Percentiles rank a stretch among this genome's conserved stretches.
These are phyloP conservation scores for Plasmodium coatneyi DNA, from an alignment of 169 alveolate species.

Conservation along the genomic window DNA sequence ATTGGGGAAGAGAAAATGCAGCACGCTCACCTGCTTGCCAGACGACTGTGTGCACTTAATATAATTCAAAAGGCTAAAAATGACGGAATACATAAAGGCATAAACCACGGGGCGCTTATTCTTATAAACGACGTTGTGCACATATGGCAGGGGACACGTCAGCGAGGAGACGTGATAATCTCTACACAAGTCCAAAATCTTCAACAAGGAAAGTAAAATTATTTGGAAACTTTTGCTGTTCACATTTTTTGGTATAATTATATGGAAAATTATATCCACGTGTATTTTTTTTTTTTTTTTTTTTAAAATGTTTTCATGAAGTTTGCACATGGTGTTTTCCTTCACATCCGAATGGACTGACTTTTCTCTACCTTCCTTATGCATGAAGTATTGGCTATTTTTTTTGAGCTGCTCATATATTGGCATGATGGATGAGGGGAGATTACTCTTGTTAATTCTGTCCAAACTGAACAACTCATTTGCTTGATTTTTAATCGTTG, in stretches of 20 bases:
- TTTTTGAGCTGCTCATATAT: background rate
- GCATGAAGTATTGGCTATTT: background rate
- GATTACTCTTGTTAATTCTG: background rate
- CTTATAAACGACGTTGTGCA: slow-evolving; percentile 56
- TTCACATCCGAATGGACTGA: background rate
- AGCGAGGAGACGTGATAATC: slow-evolving; percentile 12
- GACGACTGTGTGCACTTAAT: slow-evolving; percentile 11
- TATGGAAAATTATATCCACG: slow-evolving; percentile 56
- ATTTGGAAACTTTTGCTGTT: slow-evolving; percentile 56
- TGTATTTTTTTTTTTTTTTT: slow-evolving; percentile 39
- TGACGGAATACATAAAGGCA: slow-evolving; percentile 52
- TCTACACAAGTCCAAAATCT: slow-evolving; percentile 64
- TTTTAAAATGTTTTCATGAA: background rate
- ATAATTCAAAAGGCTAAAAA: slow-evolving; percentile 21
- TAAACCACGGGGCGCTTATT: slow-evolving; percentile 48
- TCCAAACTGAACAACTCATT: background rate
- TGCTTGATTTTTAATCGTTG: background rate
- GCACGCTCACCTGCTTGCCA: slow-evolving; percentile 13
- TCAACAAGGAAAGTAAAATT: slow-evolving; percentile 40
- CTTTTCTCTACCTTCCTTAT: background rate
- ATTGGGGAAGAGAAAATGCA: slow-evolving; percentile 67
- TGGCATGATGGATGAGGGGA: background rate
- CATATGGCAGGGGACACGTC: slow-evolving; percentile 45
- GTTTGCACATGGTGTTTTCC: background rate
- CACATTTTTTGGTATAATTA: slow-evolving; percentile 40